Percentiles rank a stretch among this genome's conserved stretches.
These are phyloP conservation scores for Aspergillus sp. DNA, from an alignment of 2,329 filamentous ascomycete genomes.

Conservation along the genomic window DNA sequence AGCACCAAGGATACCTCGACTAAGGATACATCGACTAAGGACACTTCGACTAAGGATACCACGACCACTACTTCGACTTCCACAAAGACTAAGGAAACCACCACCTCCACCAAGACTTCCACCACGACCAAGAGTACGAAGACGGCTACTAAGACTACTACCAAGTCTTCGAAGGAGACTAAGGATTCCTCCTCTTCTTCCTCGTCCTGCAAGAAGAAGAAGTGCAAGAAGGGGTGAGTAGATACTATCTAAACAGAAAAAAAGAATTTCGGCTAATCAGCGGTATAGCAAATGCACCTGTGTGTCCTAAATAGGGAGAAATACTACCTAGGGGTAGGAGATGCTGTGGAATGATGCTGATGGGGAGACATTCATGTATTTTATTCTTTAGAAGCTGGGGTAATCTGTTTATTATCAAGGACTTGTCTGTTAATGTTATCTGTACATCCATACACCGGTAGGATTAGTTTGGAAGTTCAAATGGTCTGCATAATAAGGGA, in stretches of 20 bases:
- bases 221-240: slow-evolving; percentile 1
- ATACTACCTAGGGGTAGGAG: too few relatives aligned
- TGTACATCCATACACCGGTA: accelerated
- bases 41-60: neutral
- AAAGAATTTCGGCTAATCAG: neutral
- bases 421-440: neutral
- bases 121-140: neutral
- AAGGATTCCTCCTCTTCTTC: neutral
- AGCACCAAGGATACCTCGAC: neutral
- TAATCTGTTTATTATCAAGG: neutral
- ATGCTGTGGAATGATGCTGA: too few relatives aligned
- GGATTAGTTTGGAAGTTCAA: too few relatives aligned
- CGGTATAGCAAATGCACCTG: neutral
- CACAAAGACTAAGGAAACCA: neutral
- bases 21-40: neutral
- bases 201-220: neutral
- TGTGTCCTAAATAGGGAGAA: neutral
- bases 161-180: neutral
- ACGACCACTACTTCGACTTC: neutral
- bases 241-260: neutral
- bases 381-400: neutral
- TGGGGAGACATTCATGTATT: too few relatives aligned
- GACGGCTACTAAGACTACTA: neutral
- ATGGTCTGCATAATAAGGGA: too few relatives aligned
- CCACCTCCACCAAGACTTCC: neutral